Conservation (phyloP, 192 early-diverging fungal species). For the Backusella luteola region DNA sequence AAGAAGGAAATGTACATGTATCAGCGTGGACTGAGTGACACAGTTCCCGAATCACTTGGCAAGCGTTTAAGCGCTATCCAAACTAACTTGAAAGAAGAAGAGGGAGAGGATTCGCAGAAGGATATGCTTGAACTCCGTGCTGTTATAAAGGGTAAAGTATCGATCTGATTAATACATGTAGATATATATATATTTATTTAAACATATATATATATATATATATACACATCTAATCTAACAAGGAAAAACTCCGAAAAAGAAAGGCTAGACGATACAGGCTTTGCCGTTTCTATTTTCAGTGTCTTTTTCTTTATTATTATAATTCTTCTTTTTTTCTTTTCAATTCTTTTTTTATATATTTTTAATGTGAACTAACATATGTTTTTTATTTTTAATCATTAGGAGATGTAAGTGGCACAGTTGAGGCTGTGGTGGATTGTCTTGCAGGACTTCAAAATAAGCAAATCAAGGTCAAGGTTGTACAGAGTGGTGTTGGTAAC, state of each 20-base stretch:
- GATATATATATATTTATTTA: neutral
- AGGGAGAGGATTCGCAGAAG: constrained; percentile 36
- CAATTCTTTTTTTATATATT: constrained; percentile 11
- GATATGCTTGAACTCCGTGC: constrained; percentile 52
- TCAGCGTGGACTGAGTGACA: constrained; percentile 57
- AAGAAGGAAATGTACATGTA: constrained; percentile 65
- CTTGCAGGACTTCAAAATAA: constrained; percentile 75
- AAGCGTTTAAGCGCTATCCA: constrained; percentile 32
- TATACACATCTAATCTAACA: neutral
- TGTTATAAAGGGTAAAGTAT: constrained; percentile 64
- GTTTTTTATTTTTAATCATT: neutral
- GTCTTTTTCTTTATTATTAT: neutral
- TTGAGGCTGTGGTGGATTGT: constrained; percentile 82
- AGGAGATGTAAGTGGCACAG: constrained; percentile 91
- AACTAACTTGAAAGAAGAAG: constrained; percentile 31
- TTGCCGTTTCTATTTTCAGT: neutral
- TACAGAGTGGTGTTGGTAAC: constrained; percentile 81
- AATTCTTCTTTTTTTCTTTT: neutral
- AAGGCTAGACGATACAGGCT: neutral
- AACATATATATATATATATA: neutral
- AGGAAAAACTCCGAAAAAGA: constrained; percentile 2
- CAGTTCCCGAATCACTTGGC: constrained; percentile 48
- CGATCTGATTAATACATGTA: neutral
- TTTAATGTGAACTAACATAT: constrained; percentile 1
- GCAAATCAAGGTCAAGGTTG: constrained; percentile 71